Evolutionary conservation across 2,329 filamentous ascomycete genomes (phyloP).

Genomic region (Cercospora brassicicola): DNA sequence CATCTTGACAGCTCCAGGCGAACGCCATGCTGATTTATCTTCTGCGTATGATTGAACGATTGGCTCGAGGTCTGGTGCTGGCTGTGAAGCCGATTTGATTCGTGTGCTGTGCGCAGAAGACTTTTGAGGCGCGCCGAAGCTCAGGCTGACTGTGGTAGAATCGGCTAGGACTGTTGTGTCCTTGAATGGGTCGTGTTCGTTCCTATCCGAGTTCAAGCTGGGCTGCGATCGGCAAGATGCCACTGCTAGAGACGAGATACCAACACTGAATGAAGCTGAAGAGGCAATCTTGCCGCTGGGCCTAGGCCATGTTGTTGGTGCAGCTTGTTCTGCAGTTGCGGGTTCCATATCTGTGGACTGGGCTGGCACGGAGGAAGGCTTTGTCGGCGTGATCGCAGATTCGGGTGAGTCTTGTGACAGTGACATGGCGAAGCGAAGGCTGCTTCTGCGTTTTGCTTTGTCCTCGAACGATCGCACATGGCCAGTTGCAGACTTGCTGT

Average conservation of each 20-base stretch:
- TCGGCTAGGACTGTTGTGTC: not conserved
- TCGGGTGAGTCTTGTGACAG: slow-evolving; percentile 22
- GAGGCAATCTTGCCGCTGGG: slow-evolving; percentile 19
- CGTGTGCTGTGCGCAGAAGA: not conserved
- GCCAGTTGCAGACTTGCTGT: slow-evolving; percentile 1
- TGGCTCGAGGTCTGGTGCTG: not conserved
- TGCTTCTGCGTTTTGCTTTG: slow-evolving; percentile 24
- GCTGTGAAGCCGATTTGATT: not conserved
- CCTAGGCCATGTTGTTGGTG: not conserved
- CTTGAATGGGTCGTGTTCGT: not conserved
- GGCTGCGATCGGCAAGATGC: not conserved
- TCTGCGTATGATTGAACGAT: not conserved
- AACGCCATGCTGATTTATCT: not conserved
- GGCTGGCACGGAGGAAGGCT: slow-evolving; percentile 1
- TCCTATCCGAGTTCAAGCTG: not conserved
- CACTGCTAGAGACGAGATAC: not conserved
- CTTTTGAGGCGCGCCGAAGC: not conserved
- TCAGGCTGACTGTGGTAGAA: slow-evolving; percentile 3
- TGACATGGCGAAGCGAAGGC: slow-evolving; percentile 30
- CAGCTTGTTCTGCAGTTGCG: not conserved
- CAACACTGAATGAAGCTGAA: slow-evolving; percentile 12
- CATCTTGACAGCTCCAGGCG: not conserved
- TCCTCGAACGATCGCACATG: slow-evolving; percentile 6
- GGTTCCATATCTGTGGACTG: slow-evolving; percentile 10
- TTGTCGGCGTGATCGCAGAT: not conserved